Percentiles rank a stretch among this genome's conserved stretches.
Evolutionary conservation across 495 filamentous ascomycete genomes (phyloP).

Genomic region (Penicillium paxilli): DNA sequence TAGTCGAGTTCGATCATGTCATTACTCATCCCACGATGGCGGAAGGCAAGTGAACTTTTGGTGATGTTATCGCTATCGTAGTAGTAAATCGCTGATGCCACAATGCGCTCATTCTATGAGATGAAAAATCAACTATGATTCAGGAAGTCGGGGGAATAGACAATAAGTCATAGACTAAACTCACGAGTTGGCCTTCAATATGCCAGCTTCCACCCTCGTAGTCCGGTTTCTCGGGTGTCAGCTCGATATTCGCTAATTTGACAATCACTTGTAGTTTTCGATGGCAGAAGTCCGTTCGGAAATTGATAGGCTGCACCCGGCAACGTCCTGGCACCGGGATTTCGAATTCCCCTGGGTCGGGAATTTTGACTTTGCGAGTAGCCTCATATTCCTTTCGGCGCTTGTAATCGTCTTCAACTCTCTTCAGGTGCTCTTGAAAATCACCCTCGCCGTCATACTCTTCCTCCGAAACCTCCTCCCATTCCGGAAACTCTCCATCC

Average conservation of each 20-base stretch:
- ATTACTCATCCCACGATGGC: slow-evolving; percentile 29
- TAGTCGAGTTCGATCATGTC: slow-evolving; percentile 13
- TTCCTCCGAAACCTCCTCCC: background rate
- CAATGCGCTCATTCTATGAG: slow-evolving; percentile 54
- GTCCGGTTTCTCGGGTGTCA: slow-evolving; percentile 56
- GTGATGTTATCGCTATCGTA: slow-evolving; percentile 65
- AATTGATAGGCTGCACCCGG: slow-evolving; percentile 15
- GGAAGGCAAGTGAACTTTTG: slow-evolving; percentile 52
- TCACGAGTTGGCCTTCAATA: slow-evolving; percentile 53
- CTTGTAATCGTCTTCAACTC: slow-evolving; percentile 7
- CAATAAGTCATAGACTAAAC: background rate
- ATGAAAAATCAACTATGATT: background rate
- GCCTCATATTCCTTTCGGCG: background rate
- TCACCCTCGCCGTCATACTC: slow-evolving; percentile 7
- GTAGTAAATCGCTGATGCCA: slow-evolving; percentile 62
- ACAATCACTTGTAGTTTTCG: slow-evolving; percentile 61
- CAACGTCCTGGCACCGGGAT: background rate
- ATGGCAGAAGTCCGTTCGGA: slow-evolving; percentile 26
- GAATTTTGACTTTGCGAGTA: slow-evolving; percentile 22
- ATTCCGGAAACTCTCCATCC: background rate
- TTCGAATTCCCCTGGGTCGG: slow-evolving; percentile 36
- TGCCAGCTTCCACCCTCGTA: slow-evolving; percentile 55
- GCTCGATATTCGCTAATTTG: slow-evolving; percentile 62
- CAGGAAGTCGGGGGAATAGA: background rate
- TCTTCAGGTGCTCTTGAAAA: background rate